Percentiles rank a stretch among this genome's conserved stretches.
These are phyloP conservation scores for Xylaria sp. DNA, from an alignment of 2,329 filamentous ascomycete species.

Conservation along the genomic window DNA sequence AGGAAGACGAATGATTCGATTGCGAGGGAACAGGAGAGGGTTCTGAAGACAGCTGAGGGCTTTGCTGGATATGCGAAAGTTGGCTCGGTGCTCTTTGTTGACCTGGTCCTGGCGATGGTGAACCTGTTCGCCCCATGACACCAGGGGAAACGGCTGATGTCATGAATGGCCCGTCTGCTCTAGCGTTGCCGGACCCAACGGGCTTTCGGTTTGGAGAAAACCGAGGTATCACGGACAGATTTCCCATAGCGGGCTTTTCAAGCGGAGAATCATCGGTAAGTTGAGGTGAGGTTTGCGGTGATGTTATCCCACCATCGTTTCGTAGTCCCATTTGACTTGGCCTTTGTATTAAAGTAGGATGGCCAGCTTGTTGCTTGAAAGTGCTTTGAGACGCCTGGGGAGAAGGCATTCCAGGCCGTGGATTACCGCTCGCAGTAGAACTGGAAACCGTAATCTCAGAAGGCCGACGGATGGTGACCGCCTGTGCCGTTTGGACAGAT, in stretches of 20 bases:
- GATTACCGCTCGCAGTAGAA: conserved; percentile 34
- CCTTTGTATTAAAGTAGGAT: conserved; percentile 22
- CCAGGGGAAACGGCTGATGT: conserved; percentile 33
- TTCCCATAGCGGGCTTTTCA: conserved; percentile 37
- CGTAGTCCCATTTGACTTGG: conserved; percentile 16
- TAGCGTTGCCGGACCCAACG: conserved; percentile 45
- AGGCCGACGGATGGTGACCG: conserved; percentile 42
- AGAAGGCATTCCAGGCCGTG: conserved; percentile 35
- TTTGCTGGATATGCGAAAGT: conserved; percentile 41
- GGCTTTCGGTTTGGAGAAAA: conserved; percentile 48
- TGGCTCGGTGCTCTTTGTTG: conserved; percentile 41
- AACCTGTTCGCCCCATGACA: conserved; percentile 19
- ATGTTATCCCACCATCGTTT: conserved; percentile 11
- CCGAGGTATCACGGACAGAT: conserved; percentile 33
- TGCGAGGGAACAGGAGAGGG: conserved; percentile 42
- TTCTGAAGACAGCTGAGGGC: conserved; percentile 42
- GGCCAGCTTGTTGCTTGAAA: conserved; percentile 35
- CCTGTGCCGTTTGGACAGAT: conserved; percentile 41
- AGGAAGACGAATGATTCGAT: conserved; percentile 38
- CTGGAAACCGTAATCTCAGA: conserved; percentile 46
- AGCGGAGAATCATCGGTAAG: conserved; percentile 40
- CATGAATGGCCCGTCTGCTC: conserved; percentile 37
- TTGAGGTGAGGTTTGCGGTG: conserved; percentile 34
- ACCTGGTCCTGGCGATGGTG: conserved; percentile 35
- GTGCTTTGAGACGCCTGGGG: conserved; percentile 40